Percentiles rank a stretch among this genome's conserved stretches.
Conservation (phyloP, 2,329 filamentous ascomycete species). For the Epichloe festucae region DNA sequence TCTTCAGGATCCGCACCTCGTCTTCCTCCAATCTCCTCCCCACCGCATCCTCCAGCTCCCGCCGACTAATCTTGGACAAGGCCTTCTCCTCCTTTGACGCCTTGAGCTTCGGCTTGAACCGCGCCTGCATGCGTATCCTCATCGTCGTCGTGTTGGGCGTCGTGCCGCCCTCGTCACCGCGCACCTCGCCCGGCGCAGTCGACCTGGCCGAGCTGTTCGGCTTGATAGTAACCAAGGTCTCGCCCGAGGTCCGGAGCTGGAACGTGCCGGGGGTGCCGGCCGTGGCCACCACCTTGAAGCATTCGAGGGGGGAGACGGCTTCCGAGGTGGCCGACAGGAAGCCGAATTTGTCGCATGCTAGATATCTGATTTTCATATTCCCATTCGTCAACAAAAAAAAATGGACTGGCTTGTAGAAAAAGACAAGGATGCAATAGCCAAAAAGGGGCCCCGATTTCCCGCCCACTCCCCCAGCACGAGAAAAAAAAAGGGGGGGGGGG, state of each 20-base stretch:
- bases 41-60: slow-evolving; percentile 71
- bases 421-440: background rate
- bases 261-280: slow-evolving; percentile 58
- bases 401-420: too few relatives aligned
- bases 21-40: slow-evolving; percentile 68
- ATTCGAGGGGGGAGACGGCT: slow-evolving; percentile 74
- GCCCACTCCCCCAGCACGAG: too few relatives aligned
- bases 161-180: slow-evolving; percentile 59
- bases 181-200: slow-evolving; percentile 46
- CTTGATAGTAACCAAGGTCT: slow-evolving; percentile 55
- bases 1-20: slow-evolving; percentile 74
- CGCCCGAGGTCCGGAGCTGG: slow-evolving; percentile 56
- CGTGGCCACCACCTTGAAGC: slow-evolving; percentile 55
- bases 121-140: slow-evolving; percentile 83
- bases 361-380: slow-evolving; percentile 43
- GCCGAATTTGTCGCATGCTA: slow-evolving; percentile 76
- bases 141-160: slow-evolving; percentile 58
- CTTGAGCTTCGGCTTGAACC: slow-evolving; percentile 77
- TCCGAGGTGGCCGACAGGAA: slow-evolving; percentile 63
- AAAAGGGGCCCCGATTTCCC: background rate
- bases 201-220: slow-evolving; percentile 37
- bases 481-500: background rate
- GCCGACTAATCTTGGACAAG: slow-evolving; percentile 70
- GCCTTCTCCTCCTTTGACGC: slow-evolving; percentile 74
- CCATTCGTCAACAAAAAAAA: background rate